phyloP scores from a whole-genome alignment of 2,329 filamentous ascomycete species.

The Penicillium paneum region DNA sequence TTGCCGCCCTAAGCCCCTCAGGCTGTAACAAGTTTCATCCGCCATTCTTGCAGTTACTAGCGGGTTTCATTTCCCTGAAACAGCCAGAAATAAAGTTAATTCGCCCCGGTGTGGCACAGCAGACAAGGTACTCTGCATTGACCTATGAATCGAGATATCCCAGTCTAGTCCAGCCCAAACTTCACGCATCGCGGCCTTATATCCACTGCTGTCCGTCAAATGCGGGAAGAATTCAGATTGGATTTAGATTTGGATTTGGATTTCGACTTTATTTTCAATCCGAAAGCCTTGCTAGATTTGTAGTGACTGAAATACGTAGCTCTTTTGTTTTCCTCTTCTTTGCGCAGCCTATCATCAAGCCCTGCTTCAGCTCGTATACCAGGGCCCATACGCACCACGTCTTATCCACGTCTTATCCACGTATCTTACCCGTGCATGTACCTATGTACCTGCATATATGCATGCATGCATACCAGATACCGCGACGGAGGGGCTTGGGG shows the following conservation, averaged over 20 bases:
- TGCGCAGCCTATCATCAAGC: neutral
- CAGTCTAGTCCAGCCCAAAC: neutral
- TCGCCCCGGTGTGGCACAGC: neutral
- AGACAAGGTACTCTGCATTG: neutral
- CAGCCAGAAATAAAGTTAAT: neutral
- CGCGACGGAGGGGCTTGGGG: neutral
- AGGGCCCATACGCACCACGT: neutral
- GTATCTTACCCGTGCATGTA: conserved; percentile 15
- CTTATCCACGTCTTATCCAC: neutral
- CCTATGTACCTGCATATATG: conserved; percentile 24
- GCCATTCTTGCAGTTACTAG: neutral
- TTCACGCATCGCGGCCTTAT: neutral
- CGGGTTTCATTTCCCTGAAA: neutral
- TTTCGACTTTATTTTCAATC: neutral
- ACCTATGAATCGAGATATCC: neutral
- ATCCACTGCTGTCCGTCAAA: neutral
- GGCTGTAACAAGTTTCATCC: neutral
- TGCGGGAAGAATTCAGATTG: neutral
- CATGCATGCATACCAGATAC: conserved; percentile 14
- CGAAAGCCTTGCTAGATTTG: neutral
- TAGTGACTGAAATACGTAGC: neutral
- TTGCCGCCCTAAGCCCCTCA: conserved; percentile 1
- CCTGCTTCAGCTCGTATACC: neutral
- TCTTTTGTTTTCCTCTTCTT: neutral
- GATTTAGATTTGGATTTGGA: neutral